These are phyloP conservation scores for Aphanomyces invadans DNA, from an alignment of 352 stramenopile species.

Conservation along the genomic window DNA sequence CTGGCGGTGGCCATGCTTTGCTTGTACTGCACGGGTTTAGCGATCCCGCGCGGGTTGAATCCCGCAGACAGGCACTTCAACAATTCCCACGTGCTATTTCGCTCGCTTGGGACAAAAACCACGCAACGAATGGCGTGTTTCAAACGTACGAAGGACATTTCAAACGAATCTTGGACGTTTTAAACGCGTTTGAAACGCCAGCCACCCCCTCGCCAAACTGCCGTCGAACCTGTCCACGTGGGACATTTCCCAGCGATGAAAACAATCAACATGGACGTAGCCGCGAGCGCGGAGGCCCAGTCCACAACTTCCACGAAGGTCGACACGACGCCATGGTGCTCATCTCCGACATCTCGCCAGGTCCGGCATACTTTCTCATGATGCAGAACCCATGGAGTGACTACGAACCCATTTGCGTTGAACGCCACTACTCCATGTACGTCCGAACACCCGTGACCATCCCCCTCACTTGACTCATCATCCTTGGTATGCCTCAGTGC, in stretches of 20 bases:
- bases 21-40: too few relatives aligned
- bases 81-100: too few relatives aligned
- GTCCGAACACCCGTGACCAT: background rate
- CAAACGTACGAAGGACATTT: background rate
- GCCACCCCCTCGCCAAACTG: background rate
- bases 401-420: background rate
- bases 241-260: background rate
- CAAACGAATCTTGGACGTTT: background rate
- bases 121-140: too few relatives aligned
- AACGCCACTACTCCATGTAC: background rate
- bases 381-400: constrained; percentile 8
- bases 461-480: background rate
- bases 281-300: background rate
- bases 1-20: too few relatives aligned
- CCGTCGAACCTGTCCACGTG: background rate
- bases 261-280: too few relatives aligned
- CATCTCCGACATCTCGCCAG: constrained; percentile 9
- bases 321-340: constrained; percentile 6
- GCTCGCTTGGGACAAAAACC: background rate
- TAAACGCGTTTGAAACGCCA: background rate
- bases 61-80: too few relatives aligned
- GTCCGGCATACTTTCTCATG: constrained; percentile 11
- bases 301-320: background rate
- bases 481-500: background rate
- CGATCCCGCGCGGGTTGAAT: too few relatives aligned